Evolutionary conservation across 768 basidiomycete species (phyloP), one percentile per base, ranked within the genome.

Genomic region (Trametes gibbosa): DNA sequence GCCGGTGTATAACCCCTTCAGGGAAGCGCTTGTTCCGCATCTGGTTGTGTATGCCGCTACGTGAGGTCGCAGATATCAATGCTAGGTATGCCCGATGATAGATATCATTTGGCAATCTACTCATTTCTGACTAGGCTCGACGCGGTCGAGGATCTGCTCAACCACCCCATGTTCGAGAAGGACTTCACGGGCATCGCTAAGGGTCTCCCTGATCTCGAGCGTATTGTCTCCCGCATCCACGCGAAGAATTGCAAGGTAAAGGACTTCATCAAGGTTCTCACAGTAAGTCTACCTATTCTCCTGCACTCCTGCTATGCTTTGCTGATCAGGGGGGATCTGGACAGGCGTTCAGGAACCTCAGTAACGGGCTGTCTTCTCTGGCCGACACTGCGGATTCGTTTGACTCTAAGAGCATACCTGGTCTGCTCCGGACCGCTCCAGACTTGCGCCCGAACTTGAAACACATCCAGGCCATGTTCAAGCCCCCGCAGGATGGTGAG

Each of bases 21-120:
- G 92, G 95, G 40, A 98, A 98, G 72, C 84, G 97, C 24, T 79
- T 98, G 27, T 98, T 99, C 81, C 85, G 95, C 41, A 89, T 96
- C 53, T 99, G 97, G 97, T 78, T 99, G 8, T 97, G 93, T 63
- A 89, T 89, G 81, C 97, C 97, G 19, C 74, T 99, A 62, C 84
- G 88, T 29, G 84, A 90, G 39, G 85, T 86, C 35, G 70, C 80
- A 12, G 90, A 90, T 48, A 98, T 99, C 74, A 95, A 96, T 67
- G 87, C 90, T 40, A 81, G 95, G 94, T 92, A 67, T 62, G 76
- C 61, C 49, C 5, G 5, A 1, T 14, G 4, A 14, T 39, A 39
- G 37, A 13, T 14, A 14, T 14, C 37, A 39, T 13, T 6, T 14
- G 37, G 16, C 13, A 39, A 17, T 3, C 3, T 39, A 14, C 10